These are phyloP conservation scores for Noccaea caerulescens DNA, from an alignment of 345 rosid species.

Conservation along the genomic window DNA sequence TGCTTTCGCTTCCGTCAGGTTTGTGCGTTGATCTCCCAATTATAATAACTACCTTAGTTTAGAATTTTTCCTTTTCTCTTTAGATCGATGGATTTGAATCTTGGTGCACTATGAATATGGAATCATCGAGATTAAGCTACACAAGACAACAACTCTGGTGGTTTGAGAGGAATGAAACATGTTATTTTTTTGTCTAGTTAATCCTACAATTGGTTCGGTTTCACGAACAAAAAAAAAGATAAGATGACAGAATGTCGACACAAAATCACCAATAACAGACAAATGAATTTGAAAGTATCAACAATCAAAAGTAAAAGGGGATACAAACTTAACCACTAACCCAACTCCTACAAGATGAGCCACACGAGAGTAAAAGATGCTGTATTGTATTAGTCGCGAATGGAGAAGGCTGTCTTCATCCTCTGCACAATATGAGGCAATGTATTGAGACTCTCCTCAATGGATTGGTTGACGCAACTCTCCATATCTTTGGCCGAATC, in stretches of 20 bases:
- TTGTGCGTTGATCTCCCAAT: too few relatives aligned
- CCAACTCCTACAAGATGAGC: background rate
- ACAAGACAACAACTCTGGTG: too few relatives aligned
- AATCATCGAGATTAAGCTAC: too few relatives aligned
- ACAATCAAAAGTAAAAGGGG: background rate
- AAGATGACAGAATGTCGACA: background rate
- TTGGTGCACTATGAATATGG: too few relatives aligned
- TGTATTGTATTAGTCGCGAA: conserved; percentile 1
- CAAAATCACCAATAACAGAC: background rate
- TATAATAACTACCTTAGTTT: too few relatives aligned
- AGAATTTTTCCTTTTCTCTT: too few relatives aligned
- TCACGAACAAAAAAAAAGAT: too few relatives aligned
- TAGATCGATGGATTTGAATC: too few relatives aligned
- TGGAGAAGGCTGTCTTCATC: conserved; percentile 55
- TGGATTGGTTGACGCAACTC: conserved; percentile 71
- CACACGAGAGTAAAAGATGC: background rate
- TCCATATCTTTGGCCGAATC: conserved; percentile 64
- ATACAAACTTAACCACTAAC: background rate
- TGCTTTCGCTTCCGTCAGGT: too few relatives aligned
- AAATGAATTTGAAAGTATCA: background rate
- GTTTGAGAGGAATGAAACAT: too few relatives aligned
- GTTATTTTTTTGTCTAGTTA: too few relatives aligned
- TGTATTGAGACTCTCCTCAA: conserved; percentile 63
- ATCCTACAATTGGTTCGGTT: too few relatives aligned
- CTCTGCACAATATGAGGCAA: conserved; percentile 77